Evolutionary conservation across 73 alveolate genomes (phyloP).

Genomic region (Uronychia setigera): DNA sequence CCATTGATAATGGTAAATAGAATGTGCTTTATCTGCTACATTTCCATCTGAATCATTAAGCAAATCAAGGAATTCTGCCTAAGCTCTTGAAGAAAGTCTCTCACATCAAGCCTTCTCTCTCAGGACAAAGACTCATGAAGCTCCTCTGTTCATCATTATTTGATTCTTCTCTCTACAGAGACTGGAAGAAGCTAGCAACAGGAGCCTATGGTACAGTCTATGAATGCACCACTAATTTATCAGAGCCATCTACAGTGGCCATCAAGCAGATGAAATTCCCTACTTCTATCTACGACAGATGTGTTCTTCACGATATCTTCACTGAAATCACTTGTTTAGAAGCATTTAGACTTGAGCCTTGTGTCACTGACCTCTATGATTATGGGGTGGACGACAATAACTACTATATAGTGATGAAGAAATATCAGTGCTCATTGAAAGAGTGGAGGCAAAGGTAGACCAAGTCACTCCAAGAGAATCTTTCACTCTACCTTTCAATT

Average conservation of each 20-base stretch:
- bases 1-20: slow-evolving; percentile 92
- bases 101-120: slow-evolving; percentile 84
- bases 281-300: slow-evolving; percentile 91
- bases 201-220: slow-evolving; percentile 98
- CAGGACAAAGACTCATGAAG: slow-evolving; percentile 95
- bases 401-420: slow-evolving; percentile 96
- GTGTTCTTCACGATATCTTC: slow-evolving; percentile 95
- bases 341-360: slow-evolving; percentile 86
- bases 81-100: slow-evolving; percentile 76
- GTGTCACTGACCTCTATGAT: slow-evolving; percentile 97
- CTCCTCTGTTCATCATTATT: slow-evolving; percentile 85
- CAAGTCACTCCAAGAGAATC: slow-evolving; percentile 81
- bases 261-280: slow-evolving; percentile 94
- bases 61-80: slow-evolving; percentile 83
- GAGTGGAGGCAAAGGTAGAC: slow-evolving; percentile 93
- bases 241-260: slow-evolving; percentile 95
- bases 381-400: slow-evolving; percentile 94
- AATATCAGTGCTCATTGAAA: slow-evolving; percentile 89
- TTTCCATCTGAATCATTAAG: slow-evolving; percentile 94
- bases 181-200: slow-evolving; percentile 92
- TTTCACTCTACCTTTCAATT: slow-evolving; percentile 86
- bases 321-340: slow-evolving; percentile 97
- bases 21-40: slow-evolving; percentile 92
- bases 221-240: slow-evolving; percentile 85
- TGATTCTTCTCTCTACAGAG: slow-evolving; percentile 83